phyloP scores from a whole-genome alignment of 371 early-diverging fungal genomes.

The Apophysomyces elegans region DNA sequence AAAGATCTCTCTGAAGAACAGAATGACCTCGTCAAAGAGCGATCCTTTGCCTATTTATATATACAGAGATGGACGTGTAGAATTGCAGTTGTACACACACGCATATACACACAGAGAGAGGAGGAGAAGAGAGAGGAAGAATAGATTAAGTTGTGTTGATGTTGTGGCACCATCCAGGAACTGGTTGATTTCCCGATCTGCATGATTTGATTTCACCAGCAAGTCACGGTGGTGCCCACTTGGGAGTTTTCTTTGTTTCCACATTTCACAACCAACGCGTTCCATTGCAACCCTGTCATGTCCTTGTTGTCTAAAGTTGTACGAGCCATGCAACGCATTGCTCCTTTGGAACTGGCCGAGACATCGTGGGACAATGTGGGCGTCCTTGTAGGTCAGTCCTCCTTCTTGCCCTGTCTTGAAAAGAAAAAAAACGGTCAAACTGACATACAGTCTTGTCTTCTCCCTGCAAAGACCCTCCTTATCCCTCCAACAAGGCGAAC shows the following conservation, averaged over 20 bases:
- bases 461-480: constrained; percentile 66
- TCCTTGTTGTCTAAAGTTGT: constrained; percentile 62
- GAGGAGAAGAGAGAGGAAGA: constrained; percentile 6
- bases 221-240: neutral
- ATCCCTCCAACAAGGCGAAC: constrained; percentile 65
- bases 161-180: neutral
- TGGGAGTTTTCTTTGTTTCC: neutral
- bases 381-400: constrained; percentile 71
- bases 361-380: constrained; percentile 98
- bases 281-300: constrained; percentile 37
- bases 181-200: constrained; percentile 1
- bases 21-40: too few relatives aligned
- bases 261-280: neutral
- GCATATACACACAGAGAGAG: neutral
- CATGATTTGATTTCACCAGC: constrained; percentile 7
- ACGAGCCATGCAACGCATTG: constrained; percentile 79
- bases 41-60: too few relatives aligned
- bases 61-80: too few relatives aligned
- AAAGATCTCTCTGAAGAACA: too few relatives aligned
- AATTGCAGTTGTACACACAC: too few relatives aligned
- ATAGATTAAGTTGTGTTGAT: neutral
- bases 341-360: constrained; percentile 90
- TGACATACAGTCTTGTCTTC: constrained; percentile 10
- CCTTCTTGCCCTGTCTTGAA: neutral
- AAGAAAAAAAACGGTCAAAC: neutral